These are phyloP conservation scores for Cichorium intybus DNA, from an alignment of 140 eudicot genomes.

Conservation along the genomic window DNA sequence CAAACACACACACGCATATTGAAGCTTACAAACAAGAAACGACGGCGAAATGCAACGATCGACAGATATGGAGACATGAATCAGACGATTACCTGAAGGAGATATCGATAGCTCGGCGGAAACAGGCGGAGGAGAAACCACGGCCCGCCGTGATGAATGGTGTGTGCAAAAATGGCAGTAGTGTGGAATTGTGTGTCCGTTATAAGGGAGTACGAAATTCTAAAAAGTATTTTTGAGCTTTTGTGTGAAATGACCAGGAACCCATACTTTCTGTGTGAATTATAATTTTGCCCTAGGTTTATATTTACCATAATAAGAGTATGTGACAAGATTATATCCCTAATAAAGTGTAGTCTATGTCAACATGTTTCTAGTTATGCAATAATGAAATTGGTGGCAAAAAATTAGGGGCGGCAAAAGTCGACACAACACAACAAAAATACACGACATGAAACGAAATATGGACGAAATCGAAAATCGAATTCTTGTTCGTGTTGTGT, in stretches of 20 bases:
- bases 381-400: too few relatives aligned
- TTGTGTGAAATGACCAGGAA: not conserved
- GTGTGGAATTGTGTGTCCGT: not conserved
- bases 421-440: too few relatives aligned
- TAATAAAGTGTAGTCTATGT: too few relatives aligned
- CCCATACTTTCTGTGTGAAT: not conserved
- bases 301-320: too few relatives aligned
- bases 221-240: not conserved
- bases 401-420: too few relatives aligned
- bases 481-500: too few relatives aligned
- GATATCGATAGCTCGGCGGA: not conserved
- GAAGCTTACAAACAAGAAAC: not conserved
- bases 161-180: not conserved
- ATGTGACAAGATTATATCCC: too few relatives aligned
- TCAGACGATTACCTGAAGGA: conserved; percentile 4
- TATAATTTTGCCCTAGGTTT: not conserved
- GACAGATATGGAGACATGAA: too few relatives aligned
- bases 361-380: too few relatives aligned
- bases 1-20: not conserved
- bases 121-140: conserved; percentile 8
- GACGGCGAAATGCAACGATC: not conserved
- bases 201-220: not conserved
- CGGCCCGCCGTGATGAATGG: conserved; percentile 1
- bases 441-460: too few relatives aligned
- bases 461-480: too few relatives aligned